These are phyloP conservation scores for Dryas drummondii DNA, from an alignment of 306 rosid species.

Conservation along the genomic window DNA sequence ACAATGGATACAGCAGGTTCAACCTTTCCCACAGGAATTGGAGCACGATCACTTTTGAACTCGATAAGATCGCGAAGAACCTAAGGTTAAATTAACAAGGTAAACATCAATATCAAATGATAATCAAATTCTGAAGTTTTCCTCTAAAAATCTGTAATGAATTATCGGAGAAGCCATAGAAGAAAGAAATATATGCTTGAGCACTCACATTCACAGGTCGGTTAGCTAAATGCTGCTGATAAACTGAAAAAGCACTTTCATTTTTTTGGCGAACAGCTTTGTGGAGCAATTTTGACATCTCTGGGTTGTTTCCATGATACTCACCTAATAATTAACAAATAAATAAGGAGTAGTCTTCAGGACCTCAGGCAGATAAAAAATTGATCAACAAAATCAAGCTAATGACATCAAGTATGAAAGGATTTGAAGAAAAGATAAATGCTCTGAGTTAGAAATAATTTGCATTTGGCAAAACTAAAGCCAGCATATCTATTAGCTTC, in stretches of 20 bases:
- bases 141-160: neutral
- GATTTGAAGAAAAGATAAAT: neutral
- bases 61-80: constrained; percentile 98
- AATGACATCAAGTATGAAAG: neutral
- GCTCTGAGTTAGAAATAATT: constrained; percentile 5
- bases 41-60: constrained; percentile 81
- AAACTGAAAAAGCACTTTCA: constrained; percentile 89
- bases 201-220: constrained; percentile 90
- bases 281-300: constrained; percentile 99
- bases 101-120: constrained; percentile 19
- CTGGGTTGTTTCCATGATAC: constrained; percentile 98
- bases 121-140: neutral
- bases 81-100: constrained; percentile 37
- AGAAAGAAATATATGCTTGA: constrained; percentile 12
- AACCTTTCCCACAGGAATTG: constrained; percentile 94
- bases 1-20: constrained; percentile 94
- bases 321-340: constrained; percentile 59
- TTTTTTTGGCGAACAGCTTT: constrained; percentile 98
- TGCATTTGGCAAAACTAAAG: constrained; percentile 8
- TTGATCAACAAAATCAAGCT: constrained; percentile 6
- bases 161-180: constrained; percentile 13
- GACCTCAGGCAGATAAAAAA: neutral
- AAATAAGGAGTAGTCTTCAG: constrained; percentile 2
- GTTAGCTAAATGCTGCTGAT: constrained; percentile 98
- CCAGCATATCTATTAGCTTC: neutral